Conservation (phyloP, 805 yeast species). For the Metschnikowia noctiluminum region DNA sequence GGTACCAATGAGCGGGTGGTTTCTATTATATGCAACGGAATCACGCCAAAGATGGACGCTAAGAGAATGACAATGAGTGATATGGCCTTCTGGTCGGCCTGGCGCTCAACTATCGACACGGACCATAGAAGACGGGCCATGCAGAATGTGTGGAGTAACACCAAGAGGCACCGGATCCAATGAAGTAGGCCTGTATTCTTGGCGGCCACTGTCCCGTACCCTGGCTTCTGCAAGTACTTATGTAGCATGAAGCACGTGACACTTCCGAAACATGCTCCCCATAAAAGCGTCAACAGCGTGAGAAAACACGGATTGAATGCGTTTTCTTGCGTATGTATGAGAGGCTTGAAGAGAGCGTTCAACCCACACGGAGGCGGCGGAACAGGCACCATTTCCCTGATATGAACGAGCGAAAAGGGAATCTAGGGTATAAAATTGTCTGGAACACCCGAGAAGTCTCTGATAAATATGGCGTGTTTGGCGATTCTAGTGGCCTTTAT, state of each 20-base stretch:
- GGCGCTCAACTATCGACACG: conserved; percentile 22
- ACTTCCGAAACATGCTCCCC: conserved; percentile 9
- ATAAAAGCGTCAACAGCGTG: conserved; percentile 11
- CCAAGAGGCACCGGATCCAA: conserved; percentile 20
- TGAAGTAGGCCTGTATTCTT: conserved; percentile 27
- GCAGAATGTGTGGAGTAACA: conserved; percentile 17
- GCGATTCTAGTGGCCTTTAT: too few species aligned
- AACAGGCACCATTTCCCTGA: conserved; percentile 8
- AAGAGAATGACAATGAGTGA: conserved; percentile 14
- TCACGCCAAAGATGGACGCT: conserved; percentile 17
- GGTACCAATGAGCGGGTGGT: conserved; percentile 36
- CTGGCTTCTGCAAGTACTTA: neutral
- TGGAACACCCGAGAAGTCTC: neutral
- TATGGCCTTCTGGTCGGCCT: conserved; percentile 20
- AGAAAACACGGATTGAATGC: conserved; percentile 37
- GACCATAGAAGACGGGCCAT: conserved; percentile 13
- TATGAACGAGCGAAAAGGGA: neutral
- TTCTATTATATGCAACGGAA: conserved; percentile 46
- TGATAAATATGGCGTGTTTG: too few species aligned
- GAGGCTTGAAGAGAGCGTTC: conserved; percentile 17
- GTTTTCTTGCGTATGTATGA: conserved; percentile 25
- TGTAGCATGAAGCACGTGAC: conserved; percentile 2
- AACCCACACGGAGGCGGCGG: conserved; percentile 20
- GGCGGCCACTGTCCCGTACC: conserved; percentile 19
- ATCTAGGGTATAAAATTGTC: neutral